These are phyloP conservation scores for Daldinia childiae DNA, from an alignment of 495 filamentous ascomycete species.

Conservation along the genomic window DNA sequence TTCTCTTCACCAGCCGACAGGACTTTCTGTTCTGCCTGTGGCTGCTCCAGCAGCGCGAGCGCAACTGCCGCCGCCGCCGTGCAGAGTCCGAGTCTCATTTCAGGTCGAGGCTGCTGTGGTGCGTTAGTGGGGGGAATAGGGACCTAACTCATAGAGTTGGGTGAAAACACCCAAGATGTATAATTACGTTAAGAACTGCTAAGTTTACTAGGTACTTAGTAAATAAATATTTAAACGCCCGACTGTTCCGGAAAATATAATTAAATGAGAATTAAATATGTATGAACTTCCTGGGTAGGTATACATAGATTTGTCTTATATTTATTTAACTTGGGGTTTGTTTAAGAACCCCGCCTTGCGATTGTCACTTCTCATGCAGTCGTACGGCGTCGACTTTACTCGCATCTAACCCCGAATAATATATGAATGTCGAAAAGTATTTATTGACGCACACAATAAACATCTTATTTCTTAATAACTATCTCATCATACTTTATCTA, in stretches of 20 bases:
- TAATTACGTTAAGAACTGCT: no score
- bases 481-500: no score
- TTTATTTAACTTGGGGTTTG: not conserved
- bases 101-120: not conserved
- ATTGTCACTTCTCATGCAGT: not conserved
- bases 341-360: not conserved
- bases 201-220: no score
- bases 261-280: not conserved
- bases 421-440: not conserved
- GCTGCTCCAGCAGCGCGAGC: conserved; percentile 21
- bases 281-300: not conserved
- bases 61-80: not conserved
- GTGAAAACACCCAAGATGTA: no score
- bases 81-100: conserved; percentile 1
- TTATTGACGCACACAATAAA: no score
- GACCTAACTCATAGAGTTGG: no score
- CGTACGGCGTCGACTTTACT: not conserved
- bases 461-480: no score
- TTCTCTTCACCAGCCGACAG: conserved; percentile 17
- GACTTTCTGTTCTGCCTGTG: conserved; percentile 35
- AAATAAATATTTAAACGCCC: not conserved
- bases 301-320: not conserved
- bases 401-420: not conserved
- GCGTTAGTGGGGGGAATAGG: no score
- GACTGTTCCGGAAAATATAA: not conserved